These are phyloP conservation scores for Trametes punicea DNA, from an alignment of 768 basidiomycete genomes.

Conservation along the genomic window DNA sequence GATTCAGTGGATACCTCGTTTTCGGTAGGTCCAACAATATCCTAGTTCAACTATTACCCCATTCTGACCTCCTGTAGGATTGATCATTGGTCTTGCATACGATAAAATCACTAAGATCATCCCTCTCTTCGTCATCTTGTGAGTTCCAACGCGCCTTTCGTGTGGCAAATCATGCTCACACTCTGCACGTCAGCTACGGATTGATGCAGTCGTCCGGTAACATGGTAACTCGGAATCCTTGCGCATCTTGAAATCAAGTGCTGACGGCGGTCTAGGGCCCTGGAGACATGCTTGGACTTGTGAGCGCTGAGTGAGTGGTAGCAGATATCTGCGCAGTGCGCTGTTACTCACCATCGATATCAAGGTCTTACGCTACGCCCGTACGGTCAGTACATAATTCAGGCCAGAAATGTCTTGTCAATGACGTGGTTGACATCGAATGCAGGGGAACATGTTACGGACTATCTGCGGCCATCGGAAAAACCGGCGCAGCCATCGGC, in stretches of 20 bases:
- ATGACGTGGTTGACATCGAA: not conserved
- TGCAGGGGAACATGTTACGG: constrained; percentile 66
- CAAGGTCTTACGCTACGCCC: constrained; percentile 60
- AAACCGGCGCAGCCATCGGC: constrained; percentile 69
- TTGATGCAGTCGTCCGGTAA: constrained; percentile 75
- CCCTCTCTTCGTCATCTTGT: constrained; percentile 69
- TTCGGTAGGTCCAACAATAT: constrained; percentile 43
- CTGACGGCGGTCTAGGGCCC: constrained; percentile 46
- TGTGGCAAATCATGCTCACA: not conserved
- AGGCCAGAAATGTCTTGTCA: not conserved
- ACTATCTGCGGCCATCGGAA: constrained; percentile 63
- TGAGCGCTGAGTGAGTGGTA: constrained; percentile 60
- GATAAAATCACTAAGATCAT: constrained; percentile 59
- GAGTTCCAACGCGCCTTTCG: constrained; percentile 23
- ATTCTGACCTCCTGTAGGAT: constrained; percentile 33
- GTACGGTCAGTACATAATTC: constrained; percentile 47
- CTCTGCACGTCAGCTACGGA: constrained; percentile 47
- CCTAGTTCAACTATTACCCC: not conserved
- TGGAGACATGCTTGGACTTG: constrained; percentile 67
- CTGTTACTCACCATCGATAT: not conserved
- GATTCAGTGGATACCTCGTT: constrained; percentile 65
- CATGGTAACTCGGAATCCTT: constrained; percentile 37
- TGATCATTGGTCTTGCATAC: constrained; percentile 58
- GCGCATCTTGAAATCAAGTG: not conserved
- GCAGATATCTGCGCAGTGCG: not conserved